Conservation (phyloP, 345 rosid genomes). For the Schrenkiella parvula region DNA sequence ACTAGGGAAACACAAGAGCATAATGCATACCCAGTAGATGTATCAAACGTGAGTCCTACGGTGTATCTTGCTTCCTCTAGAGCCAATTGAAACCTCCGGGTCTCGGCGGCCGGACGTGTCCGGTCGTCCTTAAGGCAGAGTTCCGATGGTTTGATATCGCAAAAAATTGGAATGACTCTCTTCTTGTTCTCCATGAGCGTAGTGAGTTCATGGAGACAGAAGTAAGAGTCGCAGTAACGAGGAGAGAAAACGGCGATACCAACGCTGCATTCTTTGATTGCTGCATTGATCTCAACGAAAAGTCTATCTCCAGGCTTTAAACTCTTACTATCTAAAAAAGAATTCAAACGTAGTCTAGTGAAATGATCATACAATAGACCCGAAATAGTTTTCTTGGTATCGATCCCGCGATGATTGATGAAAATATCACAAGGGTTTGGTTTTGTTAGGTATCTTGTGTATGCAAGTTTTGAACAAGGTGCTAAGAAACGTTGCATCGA, state of each 20-base stretch:
- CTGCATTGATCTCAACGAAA: conserved; percentile 49
- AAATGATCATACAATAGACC: conserved; percentile 62
- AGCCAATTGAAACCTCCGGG: conserved; percentile 46
- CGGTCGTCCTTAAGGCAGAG: conserved; percentile 48
- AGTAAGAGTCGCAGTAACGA: conserved; percentile 62
- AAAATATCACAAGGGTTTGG: conserved; percentile 53
- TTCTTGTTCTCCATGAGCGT: conserved; percentile 61
- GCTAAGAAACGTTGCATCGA: conserved; percentile 50
- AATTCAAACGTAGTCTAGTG: conserved; percentile 33
- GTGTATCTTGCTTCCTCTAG: conserved; percentile 67
- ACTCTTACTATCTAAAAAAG: conserved; percentile 74
- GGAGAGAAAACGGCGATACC: conserved; percentile 85
- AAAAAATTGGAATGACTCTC: conserved; percentile 72
- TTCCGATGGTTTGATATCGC: conserved; percentile 74
- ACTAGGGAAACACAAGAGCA: background rate
- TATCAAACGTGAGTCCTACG: conserved; percentile 83
- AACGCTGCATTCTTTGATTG: conserved; percentile 47
- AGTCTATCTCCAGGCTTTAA: conserved; percentile 79
- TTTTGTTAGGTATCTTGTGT: conserved; percentile 17
- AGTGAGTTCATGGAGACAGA: conserved; percentile 80
- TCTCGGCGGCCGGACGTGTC: conserved; percentile 31
- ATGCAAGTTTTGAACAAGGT: conserved; percentile 27
- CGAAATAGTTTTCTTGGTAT: conserved; percentile 69
- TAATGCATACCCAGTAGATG: conserved; percentile 51
- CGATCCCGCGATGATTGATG: conserved; percentile 80